Base-by-base conservation (phyloP, 139 green algal species). In the Medakamo hakoo region DNA sequence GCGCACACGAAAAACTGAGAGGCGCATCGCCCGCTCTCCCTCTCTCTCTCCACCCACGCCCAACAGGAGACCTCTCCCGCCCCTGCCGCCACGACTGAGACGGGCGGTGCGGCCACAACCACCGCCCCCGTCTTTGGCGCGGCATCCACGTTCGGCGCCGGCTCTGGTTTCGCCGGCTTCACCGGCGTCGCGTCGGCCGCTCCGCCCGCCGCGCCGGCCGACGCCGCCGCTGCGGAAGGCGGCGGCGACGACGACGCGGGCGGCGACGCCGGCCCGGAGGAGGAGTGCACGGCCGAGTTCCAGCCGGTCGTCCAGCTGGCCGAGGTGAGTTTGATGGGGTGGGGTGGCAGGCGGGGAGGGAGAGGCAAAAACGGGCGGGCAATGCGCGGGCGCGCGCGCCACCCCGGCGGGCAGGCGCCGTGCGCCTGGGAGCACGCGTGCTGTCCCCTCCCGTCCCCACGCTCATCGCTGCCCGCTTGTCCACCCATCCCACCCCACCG, bases 231-330 rank as follows among this genome's bases (percentile, higher is more conserved):
- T 0, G 72, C 69, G 20, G 73, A 59, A 3, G 75, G 71, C 4
- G 82, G 40, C 4, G 77, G 73, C 2, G 85, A 78, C 9, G 80
- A 76, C 1, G 82, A 82, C 23, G 74, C 48, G 1, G 82, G 71
- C 22, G 82, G 78, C 48, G 84, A 65, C 18, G 68, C 63, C 2
- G 78, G 64, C 3, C 57, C 56, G 3, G 88, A 94, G 73, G 88
- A 97, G 74, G 87, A 95, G 66, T 95, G 90, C 78, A 72, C 81
- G 63, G 88, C 89, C 1, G 84, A 94, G 74, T 97, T 94, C 68
- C 85, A 88, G 66, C 91, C 91, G 0, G 58, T 96, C 20, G 92
- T 98, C 49, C 87, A 98, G 80, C 81, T 99, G 28, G 84, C 94
- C 24, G 90, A 96, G 75, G 90, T 97, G n/a, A n/a, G n/a, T n/a